phyloP scores from a whole-genome alignment of 441 rosid species.

The Corymbia citriodora region DNA sequence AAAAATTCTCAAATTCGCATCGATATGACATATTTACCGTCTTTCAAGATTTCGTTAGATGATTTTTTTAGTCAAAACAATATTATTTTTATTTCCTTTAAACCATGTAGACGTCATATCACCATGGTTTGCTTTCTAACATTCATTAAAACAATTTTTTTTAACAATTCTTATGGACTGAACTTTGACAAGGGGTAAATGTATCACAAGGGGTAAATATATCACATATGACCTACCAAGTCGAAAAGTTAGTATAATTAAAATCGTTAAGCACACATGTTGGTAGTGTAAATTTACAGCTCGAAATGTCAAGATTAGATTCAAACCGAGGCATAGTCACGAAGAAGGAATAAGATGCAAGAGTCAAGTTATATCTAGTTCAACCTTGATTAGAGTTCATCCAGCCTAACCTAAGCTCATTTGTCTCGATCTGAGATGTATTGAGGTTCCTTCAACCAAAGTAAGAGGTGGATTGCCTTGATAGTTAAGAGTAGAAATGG shows the following conservation, averaged over 20 bases:
- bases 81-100: too few relatives aligned
- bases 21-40: background rate
- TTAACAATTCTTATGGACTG: too few relatives aligned
- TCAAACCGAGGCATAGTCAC: background rate
- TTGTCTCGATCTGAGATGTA: background rate
- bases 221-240: background rate
- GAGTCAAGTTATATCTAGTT: background rate
- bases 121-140: background rate
- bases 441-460: background rate
- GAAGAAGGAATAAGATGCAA: background rate
- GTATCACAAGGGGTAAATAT: too few relatives aligned
- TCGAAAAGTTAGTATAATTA: background rate
- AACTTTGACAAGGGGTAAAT: too few relatives aligned
- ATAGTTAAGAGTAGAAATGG: background rate
- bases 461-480: accelerated
- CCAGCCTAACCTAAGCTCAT: background rate
- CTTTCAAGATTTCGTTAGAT: background rate
- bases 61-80: background rate
- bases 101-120: accelerated
- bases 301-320: background rate
- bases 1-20: too few relatives aligned
- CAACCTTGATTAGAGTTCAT: background rate
- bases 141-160: too few relatives aligned
- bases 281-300: background rate
- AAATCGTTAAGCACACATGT: background rate